Evolutionary conservation across 805 yeast genomes (phyloP).

Genomic region (Yarrowia porcina): DNA sequence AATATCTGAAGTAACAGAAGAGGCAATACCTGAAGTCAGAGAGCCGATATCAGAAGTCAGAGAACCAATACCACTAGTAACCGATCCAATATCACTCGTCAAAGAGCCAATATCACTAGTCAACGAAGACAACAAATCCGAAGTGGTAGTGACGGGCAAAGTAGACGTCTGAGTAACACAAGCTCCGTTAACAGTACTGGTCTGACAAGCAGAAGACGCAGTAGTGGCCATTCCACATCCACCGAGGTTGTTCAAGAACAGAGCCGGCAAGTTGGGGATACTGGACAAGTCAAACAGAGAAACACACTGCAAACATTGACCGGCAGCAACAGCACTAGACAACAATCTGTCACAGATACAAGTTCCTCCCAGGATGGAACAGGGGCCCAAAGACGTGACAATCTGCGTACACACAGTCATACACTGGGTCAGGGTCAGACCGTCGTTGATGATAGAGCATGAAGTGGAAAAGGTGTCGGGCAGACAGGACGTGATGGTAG

Average conservation of each 20-base stretch:
- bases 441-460: background rate
- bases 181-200: background rate
- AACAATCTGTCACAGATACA: background rate
- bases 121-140: too few species aligned
- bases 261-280: background rate
- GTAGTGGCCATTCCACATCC: background rate
- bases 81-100: too few species aligned
- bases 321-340: background rate
- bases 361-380: background rate
- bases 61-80: too few species aligned
- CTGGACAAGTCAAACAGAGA: background rate
- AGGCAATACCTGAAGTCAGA: too few species aligned
- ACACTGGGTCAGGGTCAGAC: background rate
- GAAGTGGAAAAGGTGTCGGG: too few species aligned
- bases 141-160: too few species aligned
- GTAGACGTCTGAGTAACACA: too few species aligned
- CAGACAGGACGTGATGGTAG: too few species aligned
- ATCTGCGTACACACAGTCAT: background rate
- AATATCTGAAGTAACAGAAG: too few species aligned
- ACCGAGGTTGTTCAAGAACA: background rate
- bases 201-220: background rate
- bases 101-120: too few species aligned
- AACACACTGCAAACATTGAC: background rate
- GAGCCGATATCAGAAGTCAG: too few species aligned
- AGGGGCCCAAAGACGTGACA: background rate